phyloP scores from a whole-genome alignment of 176 grass and related monocot genomes.

The Avena sativa region DNA sequence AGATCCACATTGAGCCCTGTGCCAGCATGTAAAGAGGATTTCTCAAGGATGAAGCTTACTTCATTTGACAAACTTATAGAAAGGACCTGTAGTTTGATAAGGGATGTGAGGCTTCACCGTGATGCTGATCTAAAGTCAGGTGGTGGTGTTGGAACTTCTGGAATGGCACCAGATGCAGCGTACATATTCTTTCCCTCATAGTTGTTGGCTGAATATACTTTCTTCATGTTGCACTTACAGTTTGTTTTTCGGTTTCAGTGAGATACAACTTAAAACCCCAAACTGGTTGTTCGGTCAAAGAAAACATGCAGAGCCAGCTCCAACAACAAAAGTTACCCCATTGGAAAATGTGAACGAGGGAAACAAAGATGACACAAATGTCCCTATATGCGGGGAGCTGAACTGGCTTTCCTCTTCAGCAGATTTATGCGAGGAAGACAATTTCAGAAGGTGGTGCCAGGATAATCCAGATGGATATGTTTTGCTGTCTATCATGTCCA shows the following conservation, averaged over 20 bases:
- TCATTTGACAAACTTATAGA: slow-evolving; percentile 91
- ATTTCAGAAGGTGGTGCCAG: slow-evolving; percentile 74
- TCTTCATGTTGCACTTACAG: slow-evolving; percentile 14
- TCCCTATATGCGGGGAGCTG: slow-evolving; percentile 53
- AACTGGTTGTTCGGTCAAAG: slow-evolving; percentile 99
- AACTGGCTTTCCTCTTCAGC: slow-evolving; percentile 67
- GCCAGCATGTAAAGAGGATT: slow-evolving; percentile 85
- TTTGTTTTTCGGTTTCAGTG: slow-evolving; percentile 54
- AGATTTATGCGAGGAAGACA: slow-evolving; percentile 82
- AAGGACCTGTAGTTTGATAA: slow-evolving; percentile 76
- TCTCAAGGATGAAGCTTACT: slow-evolving; percentile 74
- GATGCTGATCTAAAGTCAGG: slow-evolving; percentile 61
- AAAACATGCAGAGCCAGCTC: slow-evolving; percentile 67
- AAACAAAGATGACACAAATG: slow-evolving; percentile 45
- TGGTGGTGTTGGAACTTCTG: slow-evolving; percentile 62
- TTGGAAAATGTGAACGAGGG: slow-evolving; percentile 53
- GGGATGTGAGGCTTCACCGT: slow-evolving; percentile 72
- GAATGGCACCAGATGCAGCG: slow-evolving; percentile 95
- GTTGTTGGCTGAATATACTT: slow-evolving; percentile 15
- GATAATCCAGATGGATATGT: neutral
- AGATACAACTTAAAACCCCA: slow-evolving; percentile 93
- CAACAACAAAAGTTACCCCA: slow-evolving; percentile 41
- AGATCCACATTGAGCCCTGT: slow-evolving; percentile 57
- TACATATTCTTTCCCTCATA: slow-evolving; percentile 48
- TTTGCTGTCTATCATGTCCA: neutral